Conservation (phyloP, 306 rosid genomes). For the Prunus padus region DNA sequence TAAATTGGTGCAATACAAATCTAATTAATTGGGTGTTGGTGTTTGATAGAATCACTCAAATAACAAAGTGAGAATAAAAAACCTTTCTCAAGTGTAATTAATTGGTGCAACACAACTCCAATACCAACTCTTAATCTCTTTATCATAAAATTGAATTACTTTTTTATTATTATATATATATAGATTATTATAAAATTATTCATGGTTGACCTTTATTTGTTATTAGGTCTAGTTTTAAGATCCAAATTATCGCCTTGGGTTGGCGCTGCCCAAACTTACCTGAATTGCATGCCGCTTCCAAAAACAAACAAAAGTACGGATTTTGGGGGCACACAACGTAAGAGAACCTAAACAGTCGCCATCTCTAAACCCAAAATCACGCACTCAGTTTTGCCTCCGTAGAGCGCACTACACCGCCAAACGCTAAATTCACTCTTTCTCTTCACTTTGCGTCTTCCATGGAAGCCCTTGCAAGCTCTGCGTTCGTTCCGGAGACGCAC, state of each 20-base stretch:
- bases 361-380: not conserved
- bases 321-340: not conserved
- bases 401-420: not conserved
- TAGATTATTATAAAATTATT: not conserved
- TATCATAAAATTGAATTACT: not conserved
- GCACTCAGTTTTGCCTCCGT: not conserved
- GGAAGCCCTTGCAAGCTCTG: constrained; percentile 61
- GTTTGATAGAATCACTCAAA: too few relatives aligned
- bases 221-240: not conserved
- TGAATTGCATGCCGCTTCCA: not conserved
- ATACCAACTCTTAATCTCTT: not conserved
- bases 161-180: not conserved
- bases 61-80: not conserved
- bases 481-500: constrained; percentile 36
- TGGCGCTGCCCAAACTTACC: too few relatives aligned
- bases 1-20: too few relatives aligned
- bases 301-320: not conserved
- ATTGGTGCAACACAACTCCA: not conserved
- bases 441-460: constrained; percentile 26
- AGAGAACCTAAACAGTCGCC: not conserved
- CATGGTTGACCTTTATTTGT: not conserved
- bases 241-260: not conserved
- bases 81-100: not conserved
- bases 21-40: too few relatives aligned
- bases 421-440: not conserved